A percentile compares a stretch with the other conserved stretches of the same genome.
These are phyloP conservation scores for Trichoderma asperellum DNA, from an alignment of 2,329 filamentous ascomycete species.

Conservation along the genomic window DNA sequence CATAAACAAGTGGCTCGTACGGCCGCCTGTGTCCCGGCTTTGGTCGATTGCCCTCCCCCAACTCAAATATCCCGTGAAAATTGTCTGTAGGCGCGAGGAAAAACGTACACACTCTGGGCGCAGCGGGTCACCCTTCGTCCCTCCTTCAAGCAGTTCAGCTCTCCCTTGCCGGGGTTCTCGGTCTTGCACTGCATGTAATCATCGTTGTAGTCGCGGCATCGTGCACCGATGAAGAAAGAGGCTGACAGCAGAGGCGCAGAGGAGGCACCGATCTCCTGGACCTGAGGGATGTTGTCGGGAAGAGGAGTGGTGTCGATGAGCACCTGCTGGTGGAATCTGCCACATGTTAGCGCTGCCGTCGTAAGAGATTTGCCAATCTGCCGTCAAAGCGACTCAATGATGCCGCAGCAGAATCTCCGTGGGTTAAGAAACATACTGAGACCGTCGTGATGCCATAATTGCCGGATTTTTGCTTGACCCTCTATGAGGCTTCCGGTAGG, in stretches of 20 bases:
- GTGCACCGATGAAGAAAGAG: conserved; percentile 94
- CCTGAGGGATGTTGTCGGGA: conserved; percentile 86
- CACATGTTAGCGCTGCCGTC: conserved; percentile 10
- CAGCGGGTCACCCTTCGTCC: conserved; percentile 95
- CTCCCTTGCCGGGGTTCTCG: conserved; percentile 86
- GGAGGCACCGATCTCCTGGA: conserved; percentile 89
- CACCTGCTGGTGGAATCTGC: conserved; percentile 90
- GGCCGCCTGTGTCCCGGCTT: neutral
- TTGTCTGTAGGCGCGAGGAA: neutral
- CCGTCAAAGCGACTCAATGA: conserved; percentile 10
- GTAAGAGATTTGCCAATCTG: conserved; percentile 13
- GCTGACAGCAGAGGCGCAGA: conserved; percentile 92
- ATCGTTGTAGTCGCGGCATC: conserved; percentile 95
- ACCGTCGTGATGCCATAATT: conserved; percentile 49
- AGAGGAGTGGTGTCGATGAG: conserved; percentile 96
- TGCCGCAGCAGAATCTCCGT: neutral
- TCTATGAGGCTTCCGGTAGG: conserved; percentile 37
- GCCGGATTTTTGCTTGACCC: conserved; percentile 38
- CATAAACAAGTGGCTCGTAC: neutral
- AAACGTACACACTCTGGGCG: conserved; percentile 88
- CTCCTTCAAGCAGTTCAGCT: conserved; percentile 94
- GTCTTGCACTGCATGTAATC: conserved; percentile 99
- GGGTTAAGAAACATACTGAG: conserved; percentile 44
- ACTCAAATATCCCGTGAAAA: neutral
- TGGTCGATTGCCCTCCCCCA: too few relatives aligned